Percentiles rank a stretch among this genome's conserved stretches.
These are phyloP conservation scores for Nakazawaea sp. DNA, from an alignment of 805 yeast genomes.

Conservation along the genomic window DNA sequence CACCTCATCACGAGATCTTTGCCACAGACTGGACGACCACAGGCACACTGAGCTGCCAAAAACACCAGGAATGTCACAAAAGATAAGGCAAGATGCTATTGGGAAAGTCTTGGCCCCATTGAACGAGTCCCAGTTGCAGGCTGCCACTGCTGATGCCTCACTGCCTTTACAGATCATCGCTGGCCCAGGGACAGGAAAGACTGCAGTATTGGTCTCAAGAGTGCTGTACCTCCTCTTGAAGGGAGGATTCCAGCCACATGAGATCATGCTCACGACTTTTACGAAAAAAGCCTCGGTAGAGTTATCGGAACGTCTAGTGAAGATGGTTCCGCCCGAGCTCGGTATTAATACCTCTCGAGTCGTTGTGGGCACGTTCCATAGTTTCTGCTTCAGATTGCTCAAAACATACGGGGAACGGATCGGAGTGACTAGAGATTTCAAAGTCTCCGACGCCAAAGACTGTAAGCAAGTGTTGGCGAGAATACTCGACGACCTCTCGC, in stretches of 20 bases:
- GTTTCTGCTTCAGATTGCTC: conserved; percentile 62
- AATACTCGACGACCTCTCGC: conserved; percentile 24
- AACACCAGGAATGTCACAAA: no score
- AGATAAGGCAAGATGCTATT: neutral
- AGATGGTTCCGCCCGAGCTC: conserved; percentile 22
- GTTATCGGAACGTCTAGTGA: conserved; percentile 56
- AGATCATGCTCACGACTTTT: conserved; percentile 82
- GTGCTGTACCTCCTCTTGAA: conserved; percentile 62
- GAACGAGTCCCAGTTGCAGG: conserved; percentile 34
- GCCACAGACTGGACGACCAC: no score
- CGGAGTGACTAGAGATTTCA: conserved; percentile 33
- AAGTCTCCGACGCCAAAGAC: conserved; percentile 65
- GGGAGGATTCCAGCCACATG: conserved; percentile 47
- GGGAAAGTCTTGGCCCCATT: conserved; percentile 16
- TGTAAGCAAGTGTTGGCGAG: conserved; percentile 36
- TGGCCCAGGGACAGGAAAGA: conserved; percentile 70
- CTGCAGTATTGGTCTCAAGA: conserved; percentile 73
- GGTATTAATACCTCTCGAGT: conserved; percentile 33
- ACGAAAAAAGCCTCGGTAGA: conserved; percentile 91
- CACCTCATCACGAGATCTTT: no score
- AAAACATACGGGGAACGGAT: conserved; percentile 45
- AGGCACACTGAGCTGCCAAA: no score
- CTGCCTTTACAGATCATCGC: conserved; percentile 45
- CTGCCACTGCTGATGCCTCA: conserved; percentile 33
- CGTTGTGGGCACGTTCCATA: conserved; percentile 85